Conservation (phyloP, 495 filamentous ascomycete genomes). For the Penicillium roqueforti region DNA sequence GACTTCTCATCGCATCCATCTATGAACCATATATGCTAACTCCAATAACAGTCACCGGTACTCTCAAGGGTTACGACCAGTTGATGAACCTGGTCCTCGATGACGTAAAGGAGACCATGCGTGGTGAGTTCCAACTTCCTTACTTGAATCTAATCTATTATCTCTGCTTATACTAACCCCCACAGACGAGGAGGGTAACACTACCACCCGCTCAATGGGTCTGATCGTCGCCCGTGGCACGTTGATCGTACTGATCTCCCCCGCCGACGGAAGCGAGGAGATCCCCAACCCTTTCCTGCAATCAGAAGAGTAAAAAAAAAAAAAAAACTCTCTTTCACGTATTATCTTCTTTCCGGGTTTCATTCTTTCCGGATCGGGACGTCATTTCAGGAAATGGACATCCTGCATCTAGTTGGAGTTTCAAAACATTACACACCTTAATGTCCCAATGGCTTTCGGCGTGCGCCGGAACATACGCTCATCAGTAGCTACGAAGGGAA, state of each 20-base stretch:
- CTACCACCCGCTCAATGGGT: constrained; percentile 75
- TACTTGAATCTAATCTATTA: not conserved
- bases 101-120: constrained; percentile 82
- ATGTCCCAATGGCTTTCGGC: constrained; percentile 10
- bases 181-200: constrained; percentile 84
- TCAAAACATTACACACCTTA: constrained; percentile 1
- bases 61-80: constrained; percentile 91
- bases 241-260: constrained; percentile 84
- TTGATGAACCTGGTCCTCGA: constrained; percentile 97
- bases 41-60: constrained; percentile 64
- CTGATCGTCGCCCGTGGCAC: constrained; percentile 91
- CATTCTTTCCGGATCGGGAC: not conserved
- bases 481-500: constrained; percentile 27
- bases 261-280: constrained; percentile 89
- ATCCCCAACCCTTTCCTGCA: constrained; percentile 91
- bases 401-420: not conserved
- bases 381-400: not conserved
- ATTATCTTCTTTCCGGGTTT: not conserved
- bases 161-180: constrained; percentile 11
- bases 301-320: constrained; percentile 50
- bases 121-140: constrained; percentile 53
- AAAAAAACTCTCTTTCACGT: not conserved
- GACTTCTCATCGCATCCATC: not conserved
- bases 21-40: constrained; percentile 8
- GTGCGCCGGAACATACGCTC: constrained; percentile 13